phyloP scores from a whole-genome alignment of 1,284 basidiomycete genomes.

The Heterobasidion annosum region DNA sequence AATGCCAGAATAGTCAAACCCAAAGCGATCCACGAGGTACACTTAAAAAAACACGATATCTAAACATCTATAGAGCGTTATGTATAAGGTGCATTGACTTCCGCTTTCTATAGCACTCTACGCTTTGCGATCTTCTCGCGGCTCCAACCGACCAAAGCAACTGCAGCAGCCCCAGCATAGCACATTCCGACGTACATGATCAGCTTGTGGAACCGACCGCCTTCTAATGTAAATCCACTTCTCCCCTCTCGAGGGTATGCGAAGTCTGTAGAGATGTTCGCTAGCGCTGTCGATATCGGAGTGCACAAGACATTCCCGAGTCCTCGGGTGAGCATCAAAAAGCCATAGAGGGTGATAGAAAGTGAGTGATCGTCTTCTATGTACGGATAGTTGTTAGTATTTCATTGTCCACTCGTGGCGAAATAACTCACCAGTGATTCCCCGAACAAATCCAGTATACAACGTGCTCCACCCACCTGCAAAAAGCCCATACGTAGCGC shows the following conservation, averaged over 20 bases:
- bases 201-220: neutral
- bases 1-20: too few species aligned
- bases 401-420: neutral
- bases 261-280: neutral
- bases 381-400: neutral
- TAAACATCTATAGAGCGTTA: neutral
- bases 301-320: conserved; percentile 15
- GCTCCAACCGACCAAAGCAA: neutral
- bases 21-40: neutral
- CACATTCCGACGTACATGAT: conserved; percentile 1
- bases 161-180: neutral
- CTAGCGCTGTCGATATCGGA: conserved; percentile 11
- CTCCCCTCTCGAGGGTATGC: neutral
- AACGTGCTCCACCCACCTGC: conserved; percentile 20
- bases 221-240: conserved; percentile 3
- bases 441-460: conserved; percentile 16
- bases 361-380: conserved; percentile 18
- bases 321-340: conserved; percentile 20
- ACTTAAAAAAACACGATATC: neutral
- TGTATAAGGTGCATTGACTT: neutral
- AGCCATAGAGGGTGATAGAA: conserved; percentile 18
- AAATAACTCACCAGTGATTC: conserved; percentile 11
- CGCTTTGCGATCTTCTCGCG: neutral
- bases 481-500: conserved; percentile 15
- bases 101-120: neutral